Evolutionary conservation across 495 filamentous ascomycete species (phyloP).

Genomic region (Penicillium macrosclerotiorum): DNA sequence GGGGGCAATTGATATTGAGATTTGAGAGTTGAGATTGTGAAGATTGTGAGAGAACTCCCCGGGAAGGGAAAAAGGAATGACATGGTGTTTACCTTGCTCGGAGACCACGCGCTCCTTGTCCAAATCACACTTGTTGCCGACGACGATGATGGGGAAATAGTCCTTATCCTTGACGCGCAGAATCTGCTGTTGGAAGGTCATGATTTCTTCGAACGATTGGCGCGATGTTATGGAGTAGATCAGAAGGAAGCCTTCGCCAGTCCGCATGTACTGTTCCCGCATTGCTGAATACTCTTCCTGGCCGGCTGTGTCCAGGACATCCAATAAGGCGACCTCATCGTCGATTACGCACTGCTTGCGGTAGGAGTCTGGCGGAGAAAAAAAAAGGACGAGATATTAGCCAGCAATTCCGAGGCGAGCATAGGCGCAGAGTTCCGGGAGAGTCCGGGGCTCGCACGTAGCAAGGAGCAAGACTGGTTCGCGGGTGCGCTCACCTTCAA

Average conservation of each 20-base stretch:
- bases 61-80: not conserved
- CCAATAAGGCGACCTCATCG: conserved; percentile 93
- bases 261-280: conserved; percentile 99
- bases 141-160: conserved; percentile 98
- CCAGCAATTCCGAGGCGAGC: conserved; percentile 12
- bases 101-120: conserved; percentile 87
- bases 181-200: conserved; percentile 98
- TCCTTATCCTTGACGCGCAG: conserved; percentile 98
- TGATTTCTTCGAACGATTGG: conserved; percentile 96
- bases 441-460: no score
- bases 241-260: conserved; percentile 94
- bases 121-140: conserved; percentile 99
- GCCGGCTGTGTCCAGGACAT: conserved; percentile 96
- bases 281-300: conserved; percentile 99
- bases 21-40: not conserved
- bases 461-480: not conserved
- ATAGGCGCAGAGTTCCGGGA: no score
- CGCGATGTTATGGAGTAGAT: conserved; percentile 98
- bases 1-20: no score
- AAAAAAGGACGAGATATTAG: conserved; percentile 15
- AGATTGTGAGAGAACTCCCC: not conserved
- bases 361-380: conserved; percentile 77
- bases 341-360: conserved; percentile 99
- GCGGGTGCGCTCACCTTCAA: conserved; percentile 84
- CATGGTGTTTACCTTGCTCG: conserved; percentile 80